Evolutionary conservation across 139 green algal species (phyloP), one percentile per base, ranked within the genome.

Genomic region (Chlamydomonas applanata): DNA sequence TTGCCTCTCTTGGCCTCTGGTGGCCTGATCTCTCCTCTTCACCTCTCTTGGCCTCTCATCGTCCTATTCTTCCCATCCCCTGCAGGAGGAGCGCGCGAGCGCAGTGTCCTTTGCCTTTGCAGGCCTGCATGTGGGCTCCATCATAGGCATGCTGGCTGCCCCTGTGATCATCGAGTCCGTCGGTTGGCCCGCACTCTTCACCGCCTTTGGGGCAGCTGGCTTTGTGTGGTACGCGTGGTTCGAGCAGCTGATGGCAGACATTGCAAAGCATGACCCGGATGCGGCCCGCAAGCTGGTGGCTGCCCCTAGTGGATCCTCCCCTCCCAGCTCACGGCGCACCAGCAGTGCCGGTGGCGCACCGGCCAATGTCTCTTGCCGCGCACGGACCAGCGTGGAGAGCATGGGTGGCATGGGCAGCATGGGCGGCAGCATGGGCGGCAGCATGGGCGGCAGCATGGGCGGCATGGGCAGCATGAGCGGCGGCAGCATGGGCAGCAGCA

Each of bases 111-210:
- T 94, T 68, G 86, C 96, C 33, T 99, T 99, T 83, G 88, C 81
- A 22, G 95, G 93, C 11, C 87, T 99, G 66, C 93, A 98, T 76
- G 87, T 97, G 9, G 95, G 95, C 54, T 89, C 60, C 70, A 87
- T 98, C 63, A 44, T 93, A 20, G 92, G 93, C 24, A 83, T 97
- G 59, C 66, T 94, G 19, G 77, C 92, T 0, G 91, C 90, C 56
- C 94, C 92, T 17, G 61, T 76, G 17, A 71, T 94, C 1, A 97
- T 98, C 36, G 75, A 89, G 40, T 57, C 73, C 61, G 88, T 91
- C 32, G 92, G 93, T 44, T 98, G 95, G 95, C 76, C 85, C 57
- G 78, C 81, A 5, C 91, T 98, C 36, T 98, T 99, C 75, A 85
- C 90, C 45, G 53, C 89, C 3, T 98, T 98, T 82, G 95, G 94